Percentiles rank a stretch among this genome's conserved stretches.
Conservation (phyloP, 306 rosid genomes). For the Corylus avellana region DNA sequence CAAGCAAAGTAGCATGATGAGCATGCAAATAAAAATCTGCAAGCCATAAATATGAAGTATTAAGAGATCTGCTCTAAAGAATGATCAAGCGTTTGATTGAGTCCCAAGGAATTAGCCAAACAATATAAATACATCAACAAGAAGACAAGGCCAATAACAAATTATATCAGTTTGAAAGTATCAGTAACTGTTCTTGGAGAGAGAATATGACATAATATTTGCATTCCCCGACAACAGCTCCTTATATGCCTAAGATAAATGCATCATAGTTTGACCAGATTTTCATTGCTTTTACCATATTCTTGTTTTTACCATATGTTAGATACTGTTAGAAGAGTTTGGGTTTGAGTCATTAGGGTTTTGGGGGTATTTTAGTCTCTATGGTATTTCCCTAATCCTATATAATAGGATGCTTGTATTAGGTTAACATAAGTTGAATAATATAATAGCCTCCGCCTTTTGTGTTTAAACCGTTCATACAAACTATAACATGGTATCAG, state of each 20-base stretch:
- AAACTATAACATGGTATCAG: no score
- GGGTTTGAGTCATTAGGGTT: no score
- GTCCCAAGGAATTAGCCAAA: constrained; percentile 2
- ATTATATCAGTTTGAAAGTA: background rate
- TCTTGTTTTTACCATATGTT: background rate
- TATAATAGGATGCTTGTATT: no score
- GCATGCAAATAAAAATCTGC: no score
- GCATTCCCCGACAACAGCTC: background rate
- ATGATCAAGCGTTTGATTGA: constrained; percentile 10
- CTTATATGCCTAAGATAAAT: background rate
- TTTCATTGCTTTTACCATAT: background rate
- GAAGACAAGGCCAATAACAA: background rate
- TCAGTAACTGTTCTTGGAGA: background rate
- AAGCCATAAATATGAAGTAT: constrained; percentile 10
- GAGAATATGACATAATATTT: background rate
- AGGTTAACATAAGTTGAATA: no score
- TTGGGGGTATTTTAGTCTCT: no score
- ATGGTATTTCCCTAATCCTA: no score
- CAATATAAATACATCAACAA: background rate
- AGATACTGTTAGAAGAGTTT: no score
- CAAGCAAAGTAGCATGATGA: background rate
- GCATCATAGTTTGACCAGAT: background rate
- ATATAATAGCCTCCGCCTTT: no score
- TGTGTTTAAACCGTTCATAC: no score
- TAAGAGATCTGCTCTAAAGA: constrained; percentile 6